phyloP scores from a whole-genome alignment of 768 basidiomycete species.

The Cystofilobasidium macerans region DNA sequence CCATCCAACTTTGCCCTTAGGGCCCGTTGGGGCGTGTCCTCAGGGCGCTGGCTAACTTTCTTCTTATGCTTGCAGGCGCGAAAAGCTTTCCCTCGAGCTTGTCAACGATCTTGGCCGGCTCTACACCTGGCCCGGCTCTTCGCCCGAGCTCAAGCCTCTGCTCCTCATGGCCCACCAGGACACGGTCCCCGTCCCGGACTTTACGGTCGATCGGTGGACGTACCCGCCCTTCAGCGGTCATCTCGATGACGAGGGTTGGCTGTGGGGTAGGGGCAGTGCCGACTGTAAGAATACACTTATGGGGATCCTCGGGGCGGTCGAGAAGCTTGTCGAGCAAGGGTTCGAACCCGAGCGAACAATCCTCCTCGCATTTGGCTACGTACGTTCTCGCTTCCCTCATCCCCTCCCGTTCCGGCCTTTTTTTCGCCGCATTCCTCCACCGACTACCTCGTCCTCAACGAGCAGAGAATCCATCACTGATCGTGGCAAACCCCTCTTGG shows the following conservation, averaged over 20 bases:
- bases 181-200: conserved; percentile 18
- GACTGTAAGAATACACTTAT: conserved; percentile 62
- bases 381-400: too few species aligned
- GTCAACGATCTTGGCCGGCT: conserved; percentile 17
- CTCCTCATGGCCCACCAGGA: conserved; percentile 19
- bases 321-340: conserved; percentile 52
- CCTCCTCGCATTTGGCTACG: conserved; percentile 47
- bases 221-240: conserved; percentile 8
- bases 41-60: not conserved
- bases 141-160: conserved; percentile 14
- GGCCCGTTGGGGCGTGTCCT: too few species aligned
- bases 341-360: conserved; percentile 52
- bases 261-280: conserved; percentile 65
- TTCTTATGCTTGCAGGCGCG: not conserved
- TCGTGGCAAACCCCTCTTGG: too few species aligned
- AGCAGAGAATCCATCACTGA: too few species aligned
- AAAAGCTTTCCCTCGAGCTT: conserved; percentile 4
- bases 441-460: not conserved
- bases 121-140: conserved; percentile 12
- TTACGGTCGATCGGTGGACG: conserved; percentile 18
- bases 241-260: conserved; percentile 28
- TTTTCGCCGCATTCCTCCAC: too few species aligned
- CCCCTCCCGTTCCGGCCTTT: too few species aligned
- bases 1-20: too few species aligned
- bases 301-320: conserved; percentile 47